Conservation (phyloP, 768 basidiomycete genomes). For the Boletus patriciae region DNA sequence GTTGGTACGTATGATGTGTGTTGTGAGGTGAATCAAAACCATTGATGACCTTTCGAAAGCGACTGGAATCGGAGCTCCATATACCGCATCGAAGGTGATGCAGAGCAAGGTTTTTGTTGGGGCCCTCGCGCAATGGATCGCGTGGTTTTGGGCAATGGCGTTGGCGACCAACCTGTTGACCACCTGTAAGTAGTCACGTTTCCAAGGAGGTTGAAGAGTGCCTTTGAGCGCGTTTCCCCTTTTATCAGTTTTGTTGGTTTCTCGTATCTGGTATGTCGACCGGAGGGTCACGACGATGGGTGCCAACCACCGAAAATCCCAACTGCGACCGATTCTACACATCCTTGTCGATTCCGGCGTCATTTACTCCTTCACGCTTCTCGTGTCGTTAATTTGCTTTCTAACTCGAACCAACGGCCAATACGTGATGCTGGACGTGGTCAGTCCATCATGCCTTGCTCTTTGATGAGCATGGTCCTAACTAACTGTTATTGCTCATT, state of each 20-base stretch:
- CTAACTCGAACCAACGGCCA: neutral
- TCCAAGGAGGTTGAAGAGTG: too few species aligned
- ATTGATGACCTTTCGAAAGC: too few species aligned
- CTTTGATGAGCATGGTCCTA: neutral
- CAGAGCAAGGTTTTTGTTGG: too few species aligned
- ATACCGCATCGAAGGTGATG: too few species aligned
- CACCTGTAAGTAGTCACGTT: too few species aligned
- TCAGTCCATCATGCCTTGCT: neutral
- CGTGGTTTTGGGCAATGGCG: too few species aligned
- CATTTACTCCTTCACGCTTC: neutral
- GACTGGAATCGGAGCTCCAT: too few species aligned
- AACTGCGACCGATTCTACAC: neutral
- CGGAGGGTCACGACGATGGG: slow-evolving; percentile 19
- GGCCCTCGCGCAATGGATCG: too few species aligned
- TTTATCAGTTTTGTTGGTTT: slow-evolving; percentile 1
- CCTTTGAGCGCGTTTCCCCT: too few species aligned
- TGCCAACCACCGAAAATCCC: neutral
- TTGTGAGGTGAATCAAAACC: too few species aligned
- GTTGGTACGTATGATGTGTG: too few species aligned
- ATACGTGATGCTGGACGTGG: neutral
- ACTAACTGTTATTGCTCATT: neutral
- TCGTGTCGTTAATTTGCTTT: neutral
- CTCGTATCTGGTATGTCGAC: slow-evolving; percentile 29
- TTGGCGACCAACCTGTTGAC: too few species aligned
- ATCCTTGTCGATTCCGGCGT: neutral